Evolutionary conservation across 2,329 filamentous ascomycete genomes (phyloP).

Genomic region (Colletotrichum tabaci): DNA sequence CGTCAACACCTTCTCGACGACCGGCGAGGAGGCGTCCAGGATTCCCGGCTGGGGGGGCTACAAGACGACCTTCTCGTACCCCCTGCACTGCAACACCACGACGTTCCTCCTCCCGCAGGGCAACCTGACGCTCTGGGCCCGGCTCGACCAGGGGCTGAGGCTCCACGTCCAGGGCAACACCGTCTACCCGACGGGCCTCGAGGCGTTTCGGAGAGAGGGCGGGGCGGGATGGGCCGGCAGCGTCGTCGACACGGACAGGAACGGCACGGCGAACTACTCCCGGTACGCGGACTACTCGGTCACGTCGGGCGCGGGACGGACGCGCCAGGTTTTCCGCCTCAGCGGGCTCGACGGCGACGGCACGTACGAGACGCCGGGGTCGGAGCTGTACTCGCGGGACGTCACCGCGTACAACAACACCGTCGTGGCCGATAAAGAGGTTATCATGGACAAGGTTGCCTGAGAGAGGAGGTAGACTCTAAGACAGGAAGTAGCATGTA

Average conservation of each 20-base stretch:
- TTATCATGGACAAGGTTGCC: conserved; percentile 46
- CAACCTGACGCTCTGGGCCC: conserved; percentile 61
- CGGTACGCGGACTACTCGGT: conserved; percentile 59
- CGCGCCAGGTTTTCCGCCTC: conserved; percentile 70
- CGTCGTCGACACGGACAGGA: conserved; percentile 65
- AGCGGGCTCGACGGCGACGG: conserved; percentile 56
- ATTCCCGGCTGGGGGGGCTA: conserved; percentile 46
- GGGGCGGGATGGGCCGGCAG: conserved; percentile 43
- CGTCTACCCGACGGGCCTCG: conserved; percentile 72
- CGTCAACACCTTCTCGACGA: conserved; percentile 50
- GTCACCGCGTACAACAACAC: conserved; percentile 70
- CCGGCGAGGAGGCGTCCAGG: conserved; percentile 48
- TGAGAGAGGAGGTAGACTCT: neutral
- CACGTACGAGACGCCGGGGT: conserved; percentile 53
- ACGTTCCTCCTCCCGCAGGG: conserved; percentile 58
- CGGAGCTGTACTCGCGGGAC: conserved; percentile 70
- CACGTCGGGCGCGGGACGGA: conserved; percentile 68
- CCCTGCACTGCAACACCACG: conserved; percentile 69
- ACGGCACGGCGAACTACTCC: conserved; percentile 71
- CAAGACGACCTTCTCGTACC: conserved; percentile 68
- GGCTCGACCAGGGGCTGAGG: conserved; percentile 58
- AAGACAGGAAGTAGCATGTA: neutral
- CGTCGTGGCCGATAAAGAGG: conserved; percentile 63
- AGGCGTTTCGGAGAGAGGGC: conserved; percentile 63
- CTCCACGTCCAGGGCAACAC: conserved; percentile 55